These are phyloP conservation scores for Vicia faba DNA, from an alignment of 306 rosid species.

Conservation along the genomic window DNA sequence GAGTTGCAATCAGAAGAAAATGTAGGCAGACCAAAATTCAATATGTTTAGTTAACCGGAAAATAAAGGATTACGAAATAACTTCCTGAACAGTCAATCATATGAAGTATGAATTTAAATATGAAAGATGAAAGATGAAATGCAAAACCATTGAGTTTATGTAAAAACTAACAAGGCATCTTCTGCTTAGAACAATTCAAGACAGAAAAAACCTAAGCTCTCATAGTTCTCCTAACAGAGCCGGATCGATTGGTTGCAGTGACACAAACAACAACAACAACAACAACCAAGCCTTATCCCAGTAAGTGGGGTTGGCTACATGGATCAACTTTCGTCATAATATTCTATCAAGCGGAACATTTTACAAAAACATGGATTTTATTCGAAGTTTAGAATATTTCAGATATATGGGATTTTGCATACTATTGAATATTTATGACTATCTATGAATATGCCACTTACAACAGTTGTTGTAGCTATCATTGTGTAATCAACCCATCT, in stretches of 20 bases:
- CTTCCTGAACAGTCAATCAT: constrained; percentile 9
- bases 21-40: not conserved
- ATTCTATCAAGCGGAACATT: not conserved
- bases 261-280: not conserved
- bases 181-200: not conserved
- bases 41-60: not conserved
- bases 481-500: constrained; percentile 97
- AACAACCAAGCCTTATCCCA: too few relatives aligned
- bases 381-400: constrained; percentile 9
- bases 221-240: constrained; percentile 7
- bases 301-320: too few relatives aligned
- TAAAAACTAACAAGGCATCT: not conserved
- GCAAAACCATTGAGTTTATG: not conserved
- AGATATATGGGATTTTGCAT: constrained; percentile 21
- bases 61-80: not conserved
- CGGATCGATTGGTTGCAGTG: not conserved
- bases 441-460: constrained; percentile 48
- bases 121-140: constrained; percentile 7
- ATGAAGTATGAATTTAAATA: not conserved
- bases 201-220: constrained; percentile 22
- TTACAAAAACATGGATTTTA: not conserved
- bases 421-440: constrained; percentile 9
- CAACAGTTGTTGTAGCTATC: constrained; percentile 93
- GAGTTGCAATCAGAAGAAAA: constrained; percentile 19
- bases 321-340: too few relatives aligned